Evolutionary conservation across 495 filamentous ascomycete genomes (phyloP), one percentile per base, ranked within the genome.

Genomic region (Terfezia claveryi): DNA sequence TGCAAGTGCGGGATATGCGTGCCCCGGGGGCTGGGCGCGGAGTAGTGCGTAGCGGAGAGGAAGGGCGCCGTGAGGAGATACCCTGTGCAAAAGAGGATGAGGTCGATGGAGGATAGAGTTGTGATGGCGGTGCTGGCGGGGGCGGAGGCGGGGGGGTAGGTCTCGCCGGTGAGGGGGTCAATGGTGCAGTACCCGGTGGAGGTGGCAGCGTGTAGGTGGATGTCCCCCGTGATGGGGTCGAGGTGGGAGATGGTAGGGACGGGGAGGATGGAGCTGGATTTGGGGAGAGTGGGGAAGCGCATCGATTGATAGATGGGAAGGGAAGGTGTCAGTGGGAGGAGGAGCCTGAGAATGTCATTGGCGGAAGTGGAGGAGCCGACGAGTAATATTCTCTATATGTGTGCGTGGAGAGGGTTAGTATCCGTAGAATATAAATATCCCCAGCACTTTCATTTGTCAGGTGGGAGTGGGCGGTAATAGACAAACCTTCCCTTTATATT

Each of bases 331-430:
- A 20, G 41, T 6, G 41, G 12, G 8, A 46, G 4, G 8, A 46
- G 41, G 14, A 46, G 41, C 14, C 8, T 14, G 41, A 46, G 41
- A 55, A 84, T 81, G 61, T 85, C 81, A 51, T 76, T 58, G 23
- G 77, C 81, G 8, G 79, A 82, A 10, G 76, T 78, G 10, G 76
- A 73, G 62, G 74, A 79, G 37, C 81, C 81, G 0, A 85, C 72
- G 0, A 84, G 69, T 23, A 85, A 61, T 14, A 81, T 76, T 61
- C 80, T 83, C 41, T 46, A 46, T 46, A 8, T 14, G 12, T 46
- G 41, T 46, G 17, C 0, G 12, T 4, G 41, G 8, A 46, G 41
- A 9, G 41, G 41, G 8, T 32, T 32, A 32, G 27, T 1, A 32
- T 4, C 27, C 27, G 27, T 32, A 32, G 27, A 32, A 32, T 7